These are phyloP conservation scores for Sporobolomyces pararoseus DNA, from an alignment of 768 basidiomycete species.

Conservation along the genomic window DNA sequence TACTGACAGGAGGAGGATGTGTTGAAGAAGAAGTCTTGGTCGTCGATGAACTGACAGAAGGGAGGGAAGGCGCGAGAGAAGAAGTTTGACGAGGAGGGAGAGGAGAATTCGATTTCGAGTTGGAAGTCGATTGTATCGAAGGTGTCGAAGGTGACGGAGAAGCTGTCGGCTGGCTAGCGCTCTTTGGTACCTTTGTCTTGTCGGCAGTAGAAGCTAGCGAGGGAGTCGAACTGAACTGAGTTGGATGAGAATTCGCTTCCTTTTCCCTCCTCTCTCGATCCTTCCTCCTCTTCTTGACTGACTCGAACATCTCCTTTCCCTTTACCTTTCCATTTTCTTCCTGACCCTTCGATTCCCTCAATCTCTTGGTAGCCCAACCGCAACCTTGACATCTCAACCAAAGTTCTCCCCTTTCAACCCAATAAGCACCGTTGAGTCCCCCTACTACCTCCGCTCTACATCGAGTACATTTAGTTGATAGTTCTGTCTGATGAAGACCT, in stretches of 20 bases:
- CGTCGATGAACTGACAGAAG: too few relatives aligned
- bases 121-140: too few relatives aligned
- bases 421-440: constrained; percentile 15
- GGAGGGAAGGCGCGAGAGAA: background rate
- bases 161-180: background rate
- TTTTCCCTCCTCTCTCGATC: background rate
- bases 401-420: background rate
- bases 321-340: too few relatives aligned
- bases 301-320: constrained; percentile 4
- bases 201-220: background rate
- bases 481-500: background rate
- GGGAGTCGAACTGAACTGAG: background rate
- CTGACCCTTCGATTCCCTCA: too few relatives aligned
- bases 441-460: constrained; percentile 22
- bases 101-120: background rate
- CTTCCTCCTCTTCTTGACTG: constrained; percentile 15
- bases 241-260: constrained; percentile 10
- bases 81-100: background rate
- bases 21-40: background rate
- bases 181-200: background rate
- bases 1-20: background rate
- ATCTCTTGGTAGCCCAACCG: background rate
- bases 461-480: background rate
- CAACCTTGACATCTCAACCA: constrained; percentile 24
- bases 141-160: too few relatives aligned